Evolutionary conservation across 257 asterid genomes (phyloP).

Genomic region (Solanum okadae): DNA sequence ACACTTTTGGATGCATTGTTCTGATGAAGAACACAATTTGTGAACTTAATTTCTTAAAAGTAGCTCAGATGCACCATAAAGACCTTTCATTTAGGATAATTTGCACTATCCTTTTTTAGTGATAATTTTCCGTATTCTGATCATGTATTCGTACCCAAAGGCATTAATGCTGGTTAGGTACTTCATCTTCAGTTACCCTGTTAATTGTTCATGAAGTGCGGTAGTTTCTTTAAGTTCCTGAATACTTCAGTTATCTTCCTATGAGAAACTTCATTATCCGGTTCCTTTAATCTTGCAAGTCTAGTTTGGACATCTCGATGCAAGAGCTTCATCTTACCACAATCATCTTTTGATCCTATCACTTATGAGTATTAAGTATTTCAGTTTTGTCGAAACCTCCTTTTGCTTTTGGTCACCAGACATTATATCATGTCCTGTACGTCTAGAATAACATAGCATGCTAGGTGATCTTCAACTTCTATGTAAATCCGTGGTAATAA

Average conservation of each 20-base stretch:
- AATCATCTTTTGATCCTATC: neutral
- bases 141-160: neutral
- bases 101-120: neutral
- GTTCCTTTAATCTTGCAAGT: neutral
- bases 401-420: neutral
- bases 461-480: neutral
- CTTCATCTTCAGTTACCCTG: neutral
- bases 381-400: neutral
- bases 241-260: neutral
- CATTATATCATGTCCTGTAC: neutral
- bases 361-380: neutral
- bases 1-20: neutral
- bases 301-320: neutral
- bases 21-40: neutral
- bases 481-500: neutral
- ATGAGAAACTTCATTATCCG: neutral
- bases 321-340: neutral
- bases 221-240: neutral
- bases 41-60: neutral
- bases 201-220: neutral
- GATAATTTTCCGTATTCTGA: neutral
- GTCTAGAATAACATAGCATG: neutral
- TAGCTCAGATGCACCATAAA: neutral
- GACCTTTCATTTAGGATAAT: neutral
- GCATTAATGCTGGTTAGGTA: neutral